Percentiles rank a stretch among this genome's conserved stretches.
Conservation (phyloP, 495 filamentous ascomycete species). For the Penicillium cosmopolitanum region DNA sequence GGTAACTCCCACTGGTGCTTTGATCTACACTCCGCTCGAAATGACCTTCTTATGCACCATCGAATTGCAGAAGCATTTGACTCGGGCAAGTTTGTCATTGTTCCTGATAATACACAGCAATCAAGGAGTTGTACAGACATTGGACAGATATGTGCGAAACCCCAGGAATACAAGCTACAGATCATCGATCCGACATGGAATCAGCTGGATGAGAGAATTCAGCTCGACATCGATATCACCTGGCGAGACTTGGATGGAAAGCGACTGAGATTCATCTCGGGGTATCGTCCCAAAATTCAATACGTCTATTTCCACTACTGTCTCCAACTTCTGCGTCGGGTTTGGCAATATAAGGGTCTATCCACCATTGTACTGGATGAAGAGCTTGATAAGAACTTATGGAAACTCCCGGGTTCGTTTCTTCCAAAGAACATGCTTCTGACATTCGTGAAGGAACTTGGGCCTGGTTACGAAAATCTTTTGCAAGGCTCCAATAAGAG, state of each 20-base stretch:
- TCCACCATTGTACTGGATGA: neutral
- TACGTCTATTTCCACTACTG: slow-evolving; percentile 1
- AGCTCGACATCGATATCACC: neutral
- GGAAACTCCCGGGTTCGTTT: neutral
- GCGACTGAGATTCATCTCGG: neutral
- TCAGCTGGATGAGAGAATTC: neutral
- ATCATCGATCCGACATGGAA: neutral
- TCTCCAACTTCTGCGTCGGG: neutral
- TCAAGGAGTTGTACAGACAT: neutral
- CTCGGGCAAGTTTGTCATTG: neutral
- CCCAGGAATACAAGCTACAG: neutral
- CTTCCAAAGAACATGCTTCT: neutral
- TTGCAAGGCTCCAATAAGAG: neutral
- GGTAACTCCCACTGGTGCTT: neutral
- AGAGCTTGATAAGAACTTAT: neutral
- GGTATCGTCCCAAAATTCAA: neutral
- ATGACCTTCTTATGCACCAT: neutral
- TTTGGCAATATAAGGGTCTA: neutral
- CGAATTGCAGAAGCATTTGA: neutral
- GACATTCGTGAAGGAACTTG: neutral
- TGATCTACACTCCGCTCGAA: neutral
- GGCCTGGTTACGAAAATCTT: neutral
- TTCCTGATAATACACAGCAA: neutral
- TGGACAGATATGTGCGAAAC: neutral
- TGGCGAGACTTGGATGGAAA: neutral